Evolutionary conservation across 2,329 filamentous ascomycete species (phyloP), one percentile per base, ranked within the genome.

Genomic region (Cadophora sp.): DNA sequence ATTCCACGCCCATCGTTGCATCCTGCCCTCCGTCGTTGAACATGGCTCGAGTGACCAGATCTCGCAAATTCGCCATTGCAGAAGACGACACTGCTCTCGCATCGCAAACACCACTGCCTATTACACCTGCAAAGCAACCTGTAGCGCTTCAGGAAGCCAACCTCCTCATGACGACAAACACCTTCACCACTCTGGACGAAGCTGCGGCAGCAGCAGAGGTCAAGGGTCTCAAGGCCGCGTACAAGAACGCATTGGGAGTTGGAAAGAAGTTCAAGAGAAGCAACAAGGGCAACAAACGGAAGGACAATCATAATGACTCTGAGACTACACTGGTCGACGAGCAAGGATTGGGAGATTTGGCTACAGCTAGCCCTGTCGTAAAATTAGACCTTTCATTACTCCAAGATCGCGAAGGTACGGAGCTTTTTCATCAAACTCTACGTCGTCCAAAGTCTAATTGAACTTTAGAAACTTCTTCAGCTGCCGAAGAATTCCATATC

Each of bases 191-290:
- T 30, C 62, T 48, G 39, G 70, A 74, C 50, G 74, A 73, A 11
- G 65, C 67, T 48, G 59, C 66, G 20, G 59, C 74, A 11, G 71
- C 71, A 27, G 69, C 70, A 27, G 72, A 77, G 56, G 59, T 77
- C 39, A 76, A 75, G 64, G 68, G 68, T 47, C 69, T 78, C 30
- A 78, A 78, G 66, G 75, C 75, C 53, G 76, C 75, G 27, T 78
- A 77, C 68, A 71, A 73, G 63, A 71, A 55, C 56, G 75, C 75
- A 45, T 72, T 77, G 66, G 73, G 76, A 1, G 62, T 65, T 59
- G 68, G 62, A 22, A 77, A 74, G 66, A 73, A 69, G 64, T 59
- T 53, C 47, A 75, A 70, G 55, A 62, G 24, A 30, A 36, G 33
- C 20, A 77, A 74, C 65, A 60, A 53, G 14, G 70, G 72, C 66